phyloP scores from a whole-genome alignment of 495 filamentous ascomycete species.

The Hypoxylon crocopeplum region DNA sequence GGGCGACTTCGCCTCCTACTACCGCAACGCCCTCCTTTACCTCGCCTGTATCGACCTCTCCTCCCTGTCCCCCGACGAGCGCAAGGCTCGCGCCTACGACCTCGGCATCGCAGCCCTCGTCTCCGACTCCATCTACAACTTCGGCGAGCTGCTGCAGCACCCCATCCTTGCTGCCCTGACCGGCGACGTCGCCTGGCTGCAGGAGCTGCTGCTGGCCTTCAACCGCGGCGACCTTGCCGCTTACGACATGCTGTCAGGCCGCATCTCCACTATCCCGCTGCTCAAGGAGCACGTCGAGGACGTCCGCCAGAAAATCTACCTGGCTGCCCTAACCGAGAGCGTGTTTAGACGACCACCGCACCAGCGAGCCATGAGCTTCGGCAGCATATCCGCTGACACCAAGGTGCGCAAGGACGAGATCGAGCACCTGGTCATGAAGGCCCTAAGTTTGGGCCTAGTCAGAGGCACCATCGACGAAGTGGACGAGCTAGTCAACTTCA shows the following conservation, averaged over 20 bases:
- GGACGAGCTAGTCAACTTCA: constrained; percentile 89
- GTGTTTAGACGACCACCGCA: constrained; percentile 96
- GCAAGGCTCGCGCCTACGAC: constrained; percentile 84
- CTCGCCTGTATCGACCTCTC: constrained; percentile 92
- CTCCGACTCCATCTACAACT: constrained; percentile 97
- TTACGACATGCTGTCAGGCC: constrained; percentile 79
- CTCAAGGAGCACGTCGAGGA: constrained; percentile 79
- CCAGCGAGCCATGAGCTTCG: constrained; percentile 91
- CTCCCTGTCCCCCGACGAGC: constrained; percentile 73
- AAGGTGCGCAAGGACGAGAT: constrained; percentile 91
- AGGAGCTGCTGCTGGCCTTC: constrained; percentile 93
- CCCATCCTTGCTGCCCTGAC: constrained; percentile 88
- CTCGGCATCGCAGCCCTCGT: constrained; percentile 91
- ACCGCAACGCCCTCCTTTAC: constrained; percentile 96
- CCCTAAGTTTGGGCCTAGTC: constrained; percentile 87
- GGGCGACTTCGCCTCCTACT: constrained; percentile 91
- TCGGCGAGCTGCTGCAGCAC: constrained; percentile 96
- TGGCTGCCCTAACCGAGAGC: constrained; percentile 92
- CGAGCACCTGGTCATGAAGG: constrained; percentile 98
- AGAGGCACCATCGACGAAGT: constrained; percentile 96
- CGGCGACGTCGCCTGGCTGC: constrained; percentile 76
- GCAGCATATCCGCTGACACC: constrained; percentile 85
- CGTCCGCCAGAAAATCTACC: constrained; percentile 96
- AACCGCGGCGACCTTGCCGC: constrained; percentile 92
- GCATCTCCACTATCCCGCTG: constrained; percentile 79